Evolutionary conservation across 495 filamentous ascomycete genomes (phyloP).

Genomic region (Penicillium waksmanii): DNA sequence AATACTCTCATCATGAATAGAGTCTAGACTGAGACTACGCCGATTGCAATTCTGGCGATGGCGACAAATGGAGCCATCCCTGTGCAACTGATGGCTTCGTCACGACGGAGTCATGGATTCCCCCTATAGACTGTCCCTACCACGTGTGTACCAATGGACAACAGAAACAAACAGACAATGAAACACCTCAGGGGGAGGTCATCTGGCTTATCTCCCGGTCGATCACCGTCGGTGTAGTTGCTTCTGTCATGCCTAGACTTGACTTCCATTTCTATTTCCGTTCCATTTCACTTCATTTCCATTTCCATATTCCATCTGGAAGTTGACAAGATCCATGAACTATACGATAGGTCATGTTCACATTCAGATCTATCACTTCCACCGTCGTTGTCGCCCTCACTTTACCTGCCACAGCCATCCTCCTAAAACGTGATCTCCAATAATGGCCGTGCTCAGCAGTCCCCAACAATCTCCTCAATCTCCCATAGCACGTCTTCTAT

Average conservation of each 20-base stretch:
- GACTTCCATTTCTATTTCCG: not conserved
- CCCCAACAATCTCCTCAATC: slow-evolving; percentile 15
- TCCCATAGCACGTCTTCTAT: slow-evolving; percentile 38
- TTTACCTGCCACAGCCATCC: not conserved
- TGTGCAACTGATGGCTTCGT: slow-evolving; percentile 11
- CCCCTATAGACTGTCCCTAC: too few species aligned
- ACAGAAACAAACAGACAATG: not conserved
- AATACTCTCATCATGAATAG: too few species aligned
- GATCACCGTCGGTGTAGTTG: slow-evolving; percentile 14
- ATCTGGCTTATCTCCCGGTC: slow-evolving; percentile 13
- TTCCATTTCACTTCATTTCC: not conserved
- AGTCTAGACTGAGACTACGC: too few species aligned
- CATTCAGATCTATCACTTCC: too few species aligned
- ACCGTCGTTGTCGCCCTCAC: too few species aligned
- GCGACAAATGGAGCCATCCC: slow-evolving; percentile 22
- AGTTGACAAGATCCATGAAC: too few species aligned
- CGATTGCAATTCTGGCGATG: slow-evolving; percentile 8
- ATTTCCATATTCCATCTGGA: not conserved
- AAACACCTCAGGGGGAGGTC: slow-evolving; percentile 1
- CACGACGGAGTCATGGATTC: too few species aligned
- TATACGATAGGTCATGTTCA: too few species aligned
- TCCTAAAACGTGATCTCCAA: not conserved
- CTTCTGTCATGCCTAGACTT: slow-evolving; percentile 1
- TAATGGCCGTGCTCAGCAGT: slow-evolving; percentile 19
- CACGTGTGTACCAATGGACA: too few species aligned